phyloP scores from a whole-genome alignment of 495 filamentous ascomycete genomes.

The Usnea hakonensis region DNA sequence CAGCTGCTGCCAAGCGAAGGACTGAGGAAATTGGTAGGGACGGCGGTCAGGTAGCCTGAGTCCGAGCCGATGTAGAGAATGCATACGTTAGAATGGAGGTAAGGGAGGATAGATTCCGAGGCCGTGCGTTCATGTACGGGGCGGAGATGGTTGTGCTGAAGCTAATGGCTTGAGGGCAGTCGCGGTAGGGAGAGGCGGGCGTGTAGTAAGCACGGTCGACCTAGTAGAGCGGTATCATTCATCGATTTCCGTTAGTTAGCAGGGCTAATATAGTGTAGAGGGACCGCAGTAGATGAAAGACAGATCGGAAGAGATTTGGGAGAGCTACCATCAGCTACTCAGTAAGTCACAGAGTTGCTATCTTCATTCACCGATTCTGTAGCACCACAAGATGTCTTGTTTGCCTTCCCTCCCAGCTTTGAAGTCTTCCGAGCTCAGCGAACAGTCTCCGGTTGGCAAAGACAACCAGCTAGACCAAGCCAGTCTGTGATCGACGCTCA shows the following conservation, averaged over 20 bases:
- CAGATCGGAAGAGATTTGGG: background rate
- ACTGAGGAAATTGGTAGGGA: conserved; percentile 69
- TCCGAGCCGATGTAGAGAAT: conserved; percentile 89
- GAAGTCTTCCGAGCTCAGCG: background rate
- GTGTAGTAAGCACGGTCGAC: conserved; percentile 86
- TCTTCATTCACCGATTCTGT: background rate
- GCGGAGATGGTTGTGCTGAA: conserved; percentile 85
- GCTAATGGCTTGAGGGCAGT: conserved; percentile 87
- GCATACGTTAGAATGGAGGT: conserved; percentile 42
- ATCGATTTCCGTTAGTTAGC: background rate
- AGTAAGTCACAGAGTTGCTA: background rate
- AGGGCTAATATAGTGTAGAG: background rate
- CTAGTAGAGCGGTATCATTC: conserved; percentile 33
- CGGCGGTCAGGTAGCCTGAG: conserved; percentile 85
- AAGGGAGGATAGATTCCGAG: conserved; percentile 58
- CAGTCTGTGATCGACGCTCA: background rate
- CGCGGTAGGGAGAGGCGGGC: conserved; percentile 64
- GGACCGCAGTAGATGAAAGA: conserved; percentile 4
- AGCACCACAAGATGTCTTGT: background rate
- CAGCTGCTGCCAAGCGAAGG: conserved; percentile 15
- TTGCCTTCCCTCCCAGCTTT: background rate
- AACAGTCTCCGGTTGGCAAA: background rate
- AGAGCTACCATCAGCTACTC: background rate
- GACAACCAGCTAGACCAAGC: background rate
- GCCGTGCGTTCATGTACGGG: conserved; percentile 95